phyloP scores from a whole-genome alignment of 2,329 filamentous ascomycete genomes.

The Spiromastix sp. region DNA sequence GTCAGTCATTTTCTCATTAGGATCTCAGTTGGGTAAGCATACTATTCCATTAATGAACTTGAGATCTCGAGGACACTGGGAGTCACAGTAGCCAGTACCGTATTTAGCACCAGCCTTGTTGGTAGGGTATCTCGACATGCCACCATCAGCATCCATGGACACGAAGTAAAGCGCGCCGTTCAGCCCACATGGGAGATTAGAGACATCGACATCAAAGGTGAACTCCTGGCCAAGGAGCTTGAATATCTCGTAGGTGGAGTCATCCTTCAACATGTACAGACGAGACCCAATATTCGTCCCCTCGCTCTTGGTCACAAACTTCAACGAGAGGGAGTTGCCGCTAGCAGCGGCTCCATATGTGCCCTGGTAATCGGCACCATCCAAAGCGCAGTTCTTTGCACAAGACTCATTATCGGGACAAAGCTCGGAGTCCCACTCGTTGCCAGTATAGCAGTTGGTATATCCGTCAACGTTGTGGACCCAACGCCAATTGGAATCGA shows the following conservation, averaged over 20 bases:
- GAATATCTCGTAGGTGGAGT: slow-evolving; percentile 51
- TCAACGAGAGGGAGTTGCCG: slow-evolving; percentile 34
- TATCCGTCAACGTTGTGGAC: slow-evolving; percentile 33
- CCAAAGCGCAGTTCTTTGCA: slow-evolving; percentile 41
- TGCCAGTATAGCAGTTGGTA: slow-evolving; percentile 43
- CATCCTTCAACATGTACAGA: slow-evolving; percentile 49
- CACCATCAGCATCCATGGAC: slow-evolving; percentile 35
- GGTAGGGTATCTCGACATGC: neutral
- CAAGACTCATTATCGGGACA: slow-evolving; percentile 37
- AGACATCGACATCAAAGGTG: slow-evolving; percentile 57
- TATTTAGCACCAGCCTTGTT: slow-evolving; percentile 40
- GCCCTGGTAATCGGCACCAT: slow-evolving; percentile 39
- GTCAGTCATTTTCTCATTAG: neutral
- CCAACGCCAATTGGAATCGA: slow-evolving; percentile 46
- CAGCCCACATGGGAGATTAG: slow-evolving; percentile 51
- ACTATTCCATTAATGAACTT: slow-evolving; percentile 43
- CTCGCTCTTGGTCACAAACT: slow-evolving; percentile 27
- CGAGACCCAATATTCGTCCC: slow-evolving; percentile 31
- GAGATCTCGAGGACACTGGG: slow-evolving; percentile 38
- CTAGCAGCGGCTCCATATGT: slow-evolving; percentile 39
- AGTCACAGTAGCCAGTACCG: slow-evolving; percentile 49
- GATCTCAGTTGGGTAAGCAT: slow-evolving; percentile 9
- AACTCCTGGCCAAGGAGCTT: slow-evolving; percentile 53
- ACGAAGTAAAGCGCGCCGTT: slow-evolving; percentile 56
- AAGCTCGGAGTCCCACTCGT: slow-evolving; percentile 31